phyloP scores from a whole-genome alignment of 345 rosid species.

The Corymbia maculata region DNA sequence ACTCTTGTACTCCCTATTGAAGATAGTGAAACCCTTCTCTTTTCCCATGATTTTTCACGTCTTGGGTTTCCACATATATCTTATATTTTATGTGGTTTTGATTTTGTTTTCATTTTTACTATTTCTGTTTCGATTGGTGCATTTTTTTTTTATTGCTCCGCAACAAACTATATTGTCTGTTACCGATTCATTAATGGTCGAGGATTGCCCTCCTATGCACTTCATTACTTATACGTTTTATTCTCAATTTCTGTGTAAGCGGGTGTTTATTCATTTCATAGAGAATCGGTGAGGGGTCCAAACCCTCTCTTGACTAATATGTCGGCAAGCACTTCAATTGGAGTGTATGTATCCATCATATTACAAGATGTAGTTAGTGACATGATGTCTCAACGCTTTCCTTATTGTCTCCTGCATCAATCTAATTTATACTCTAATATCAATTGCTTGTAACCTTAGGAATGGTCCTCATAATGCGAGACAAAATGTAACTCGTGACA shows the following conservation, averaged over 20 bases:
- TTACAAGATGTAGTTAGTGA: not conserved
- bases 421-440: not conserved
- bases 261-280: not conserved
- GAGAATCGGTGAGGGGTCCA: not conserved
- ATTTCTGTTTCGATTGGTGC: not conserved
- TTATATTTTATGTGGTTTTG: too few relatives aligned
- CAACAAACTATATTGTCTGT: too few relatives aligned
- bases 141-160: not conserved
- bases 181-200: not conserved
- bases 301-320: not conserved
- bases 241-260: not conserved
- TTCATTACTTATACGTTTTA: not conserved
- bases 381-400: not conserved
- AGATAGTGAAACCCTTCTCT: not conserved
- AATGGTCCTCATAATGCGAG: not conserved
- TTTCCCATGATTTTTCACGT: fast-evolving
- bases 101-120: too few relatives aligned
- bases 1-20: not conserved
- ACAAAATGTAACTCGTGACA: not conserved
- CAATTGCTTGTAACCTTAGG: not conserved
- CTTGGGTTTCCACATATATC: fast-evolving
- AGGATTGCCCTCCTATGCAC: not conserved
- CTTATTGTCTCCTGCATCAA: not conserved
- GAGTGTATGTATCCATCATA: not conserved
- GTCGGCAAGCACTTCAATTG: not conserved